Evolutionary conservation across 1,139 yeast genomes (phyloP).

Genomic region (Debaryomyces robertsiae): DNA sequence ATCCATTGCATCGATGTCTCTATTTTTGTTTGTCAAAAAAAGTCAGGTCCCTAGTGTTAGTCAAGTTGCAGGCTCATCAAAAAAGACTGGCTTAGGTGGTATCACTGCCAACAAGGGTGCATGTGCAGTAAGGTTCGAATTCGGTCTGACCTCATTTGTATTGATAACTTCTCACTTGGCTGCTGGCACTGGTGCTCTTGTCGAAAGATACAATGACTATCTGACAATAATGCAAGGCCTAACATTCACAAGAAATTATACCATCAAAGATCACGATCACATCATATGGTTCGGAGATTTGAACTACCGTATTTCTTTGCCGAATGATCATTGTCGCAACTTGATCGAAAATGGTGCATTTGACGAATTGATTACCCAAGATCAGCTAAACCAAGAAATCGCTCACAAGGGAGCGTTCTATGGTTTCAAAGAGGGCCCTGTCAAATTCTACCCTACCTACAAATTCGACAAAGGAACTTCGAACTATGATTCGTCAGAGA

Average conservation of each 20-base stretch:
- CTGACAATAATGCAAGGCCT: constrained; percentile 78
- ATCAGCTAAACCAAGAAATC: constrained; percentile 86
- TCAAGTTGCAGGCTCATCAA: constrained; percentile 76
- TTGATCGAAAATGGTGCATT: constrained; percentile 49
- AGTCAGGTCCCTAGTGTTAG: constrained; percentile 64
- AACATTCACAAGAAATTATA: constrained; percentile 69
- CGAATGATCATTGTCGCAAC: constrained; percentile 73
- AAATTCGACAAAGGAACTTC: constrained; percentile 90
- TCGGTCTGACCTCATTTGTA: constrained; percentile 77
- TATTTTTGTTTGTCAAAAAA: constrained; percentile 37
- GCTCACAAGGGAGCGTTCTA: constrained; percentile 73
- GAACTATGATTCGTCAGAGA: constrained; percentile 85
- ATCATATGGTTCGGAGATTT: constrained; percentile 96
- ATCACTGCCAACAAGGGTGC: constrained; percentile 93
- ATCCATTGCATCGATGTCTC: constrained; percentile 47
- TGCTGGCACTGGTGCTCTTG: constrained; percentile 83
- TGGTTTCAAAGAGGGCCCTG: constrained; percentile 73
- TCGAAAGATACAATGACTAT: constrained; percentile 87
- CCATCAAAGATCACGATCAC: constrained; percentile 79
- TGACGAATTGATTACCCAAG: constrained; percentile 64
- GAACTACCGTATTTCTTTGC: constrained; percentile 77
- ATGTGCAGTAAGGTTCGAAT: constrained; percentile 78
- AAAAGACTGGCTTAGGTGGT: constrained; percentile 90
- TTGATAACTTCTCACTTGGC: constrained; percentile 92
- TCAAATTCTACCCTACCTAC: constrained; percentile 85